A percentile compares a stretch with the other conserved stretches of the same genome.
These are phyloP conservation scores for Volvariella volvacea DNA, from an alignment of 1,284 basidiomycete species.

Conservation along the genomic window DNA sequence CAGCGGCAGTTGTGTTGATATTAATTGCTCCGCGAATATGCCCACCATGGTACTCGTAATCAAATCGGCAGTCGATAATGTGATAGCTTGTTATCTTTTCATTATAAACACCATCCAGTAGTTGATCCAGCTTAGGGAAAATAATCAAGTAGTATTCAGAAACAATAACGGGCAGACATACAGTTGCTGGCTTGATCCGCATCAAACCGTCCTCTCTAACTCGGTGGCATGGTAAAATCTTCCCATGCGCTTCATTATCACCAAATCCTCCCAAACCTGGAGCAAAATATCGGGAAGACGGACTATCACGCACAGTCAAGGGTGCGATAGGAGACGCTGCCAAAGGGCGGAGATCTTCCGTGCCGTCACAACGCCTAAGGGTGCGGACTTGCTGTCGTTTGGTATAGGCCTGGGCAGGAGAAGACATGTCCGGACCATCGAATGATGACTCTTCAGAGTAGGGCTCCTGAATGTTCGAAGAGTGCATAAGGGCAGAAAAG, in stretches of 20 bases:
- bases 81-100: slow-evolving; percentile 62
- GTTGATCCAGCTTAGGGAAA: slow-evolving; percentile 54
- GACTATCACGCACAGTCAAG: slow-evolving; percentile 44
- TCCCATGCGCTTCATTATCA: slow-evolving; percentile 89
- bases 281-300: slow-evolving; percentile 46
- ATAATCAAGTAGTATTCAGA: slow-evolving; percentile 6
- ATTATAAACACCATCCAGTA: slow-evolving; percentile 71
- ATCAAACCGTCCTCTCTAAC: slow-evolving; percentile 95
- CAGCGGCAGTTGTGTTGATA: slow-evolving; percentile 75
- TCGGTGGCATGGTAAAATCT: slow-evolving; percentile 89
- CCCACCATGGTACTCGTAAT: slow-evolving; percentile 93
- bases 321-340: slow-evolving; percentile 40
- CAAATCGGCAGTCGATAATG: slow-evolving; percentile 95
- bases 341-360: slow-evolving; percentile 67
- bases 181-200: slow-evolving; percentile 79
- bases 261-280: slow-evolving; percentile 75
- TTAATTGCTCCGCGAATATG: slow-evolving; percentile 92
- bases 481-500: slow-evolving; percentile 66
- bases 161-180: slow-evolving; percentile 29
- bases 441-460: slow-evolving; percentile 56
- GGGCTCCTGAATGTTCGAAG: slow-evolving; percentile 33
- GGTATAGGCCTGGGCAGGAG: slow-evolving; percentile 71
- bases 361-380: slow-evolving; percentile 69
- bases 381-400: slow-evolving; percentile 69
- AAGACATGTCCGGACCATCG: slow-evolving; percentile 60